Evolutionary conservation across 257 asterid species (phyloP), one percentile per base, ranked within the genome.

Genomic region (Nicotiana undulata): DNA sequence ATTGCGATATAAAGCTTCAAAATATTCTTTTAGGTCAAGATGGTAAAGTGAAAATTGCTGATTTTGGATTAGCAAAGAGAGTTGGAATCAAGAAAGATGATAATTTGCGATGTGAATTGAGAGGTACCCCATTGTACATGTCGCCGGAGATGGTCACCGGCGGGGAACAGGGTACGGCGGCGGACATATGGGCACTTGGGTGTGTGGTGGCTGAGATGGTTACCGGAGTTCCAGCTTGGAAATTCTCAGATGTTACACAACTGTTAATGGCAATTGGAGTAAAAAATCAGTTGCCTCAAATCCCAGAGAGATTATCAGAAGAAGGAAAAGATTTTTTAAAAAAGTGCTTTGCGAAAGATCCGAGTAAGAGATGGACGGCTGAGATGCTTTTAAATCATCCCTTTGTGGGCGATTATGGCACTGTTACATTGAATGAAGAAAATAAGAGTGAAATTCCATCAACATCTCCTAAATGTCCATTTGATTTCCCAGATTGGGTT

Each of bases 111-210:
- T 37, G 85, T 61, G 90, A 90, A 79, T 64, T 95, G 80, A 86
- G 97, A 77, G 99, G 98, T n/a, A 95, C 99, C 44, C 99, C 97
- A 4, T 24, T 94, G 88, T 94, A 94, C 81, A 94, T 94, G 98
- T 94, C 98, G 75, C 97, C 98, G 81, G 98, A 94, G 87, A 89
- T 89, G 91, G 89, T 92, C 2, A 67, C 86, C 87, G 90, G 90
- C 8, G 90, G 92, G 2, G 90, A 89, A 18, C 97, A 91, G 86
- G 95, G 87, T 4, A 26, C 87, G 5, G 79, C 96, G 84, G 94
- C 98, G 16, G 98, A 94, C 37, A 70, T 94, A 0, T 94, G 98
- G 98, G 96, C 96, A 15, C 84, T 91, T 6, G 98, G 98, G 15
- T 94, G 97, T 76, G 89, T 76, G 85, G 93, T 94, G 82, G 85